Evolutionary conservation across 176 grass and related monocot species (phyloP).

Genomic region (Carex pumila): DNA sequence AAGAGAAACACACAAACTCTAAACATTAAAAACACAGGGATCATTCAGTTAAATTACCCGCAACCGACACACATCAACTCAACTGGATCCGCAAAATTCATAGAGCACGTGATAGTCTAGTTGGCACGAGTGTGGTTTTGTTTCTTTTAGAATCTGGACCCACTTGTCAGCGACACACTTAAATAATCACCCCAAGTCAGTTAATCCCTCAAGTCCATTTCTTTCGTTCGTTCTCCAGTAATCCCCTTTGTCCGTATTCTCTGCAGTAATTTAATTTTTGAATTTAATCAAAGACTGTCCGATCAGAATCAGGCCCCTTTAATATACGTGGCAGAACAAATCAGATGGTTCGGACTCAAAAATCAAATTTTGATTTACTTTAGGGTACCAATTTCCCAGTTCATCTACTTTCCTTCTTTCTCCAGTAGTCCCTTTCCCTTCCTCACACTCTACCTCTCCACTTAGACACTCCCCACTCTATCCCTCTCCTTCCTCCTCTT

Average conservation of each 20-base stretch:
- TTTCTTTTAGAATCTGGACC: neutral
- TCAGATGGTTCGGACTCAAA: too few relatives aligned
- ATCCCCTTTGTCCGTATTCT: too few relatives aligned
- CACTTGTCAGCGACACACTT: neutral
- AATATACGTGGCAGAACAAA: too few relatives aligned
- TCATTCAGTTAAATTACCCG: neutral
- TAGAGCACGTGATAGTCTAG: neutral
- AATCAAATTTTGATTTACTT: too few relatives aligned
- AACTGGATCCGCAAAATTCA: neutral
- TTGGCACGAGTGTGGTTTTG: neutral
- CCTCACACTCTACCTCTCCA: constrained; percentile 23
- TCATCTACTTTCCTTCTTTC: too few relatives aligned
- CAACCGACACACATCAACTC: constrained; percentile 3
- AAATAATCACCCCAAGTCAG: neutral
- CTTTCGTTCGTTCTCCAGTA: too few relatives aligned
- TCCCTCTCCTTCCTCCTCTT: neutral
- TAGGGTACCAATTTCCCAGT: too few relatives aligned
- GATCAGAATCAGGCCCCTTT: too few relatives aligned
- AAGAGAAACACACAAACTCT: neutral
- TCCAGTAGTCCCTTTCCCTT: neutral
- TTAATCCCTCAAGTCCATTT: neutral
- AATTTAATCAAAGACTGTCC: too few relatives aligned
- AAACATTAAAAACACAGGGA: neutral
- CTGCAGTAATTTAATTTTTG: too few relatives aligned
- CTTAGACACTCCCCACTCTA: constrained; percentile 1